These are phyloP conservation scores for Saturnispora silvae DNA, from an alignment of 805 yeast genomes.

Conservation along the genomic window DNA sequence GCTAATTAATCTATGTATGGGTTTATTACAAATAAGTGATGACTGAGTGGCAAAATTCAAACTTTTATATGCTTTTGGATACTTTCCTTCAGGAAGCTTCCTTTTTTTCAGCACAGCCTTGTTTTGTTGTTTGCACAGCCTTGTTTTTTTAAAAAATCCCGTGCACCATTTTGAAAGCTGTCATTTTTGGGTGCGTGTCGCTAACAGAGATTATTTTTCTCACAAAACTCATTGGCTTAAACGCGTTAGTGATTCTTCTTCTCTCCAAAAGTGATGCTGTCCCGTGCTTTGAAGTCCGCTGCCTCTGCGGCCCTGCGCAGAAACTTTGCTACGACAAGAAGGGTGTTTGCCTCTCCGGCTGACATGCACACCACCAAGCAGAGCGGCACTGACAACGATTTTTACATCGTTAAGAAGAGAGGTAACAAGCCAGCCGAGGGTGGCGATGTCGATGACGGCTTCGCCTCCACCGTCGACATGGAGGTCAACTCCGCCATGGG, in stretches of 20 bases:
- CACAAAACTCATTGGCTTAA: too few relatives aligned
- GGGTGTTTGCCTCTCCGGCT: conserved; percentile 9
- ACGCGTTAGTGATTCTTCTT: too few relatives aligned
- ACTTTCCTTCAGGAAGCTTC: too few relatives aligned
- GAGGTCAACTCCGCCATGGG: conserved; percentile 35
- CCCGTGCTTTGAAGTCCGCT: conserved; percentile 10
- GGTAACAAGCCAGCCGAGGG: conserved; percentile 21
- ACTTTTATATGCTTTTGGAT: too few relatives aligned
- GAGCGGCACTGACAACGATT: conserved; percentile 22
- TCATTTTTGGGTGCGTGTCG: too few relatives aligned
- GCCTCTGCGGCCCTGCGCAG: conserved; percentile 2
- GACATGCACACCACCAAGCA: conserved; percentile 17
- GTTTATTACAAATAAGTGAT: background rate
- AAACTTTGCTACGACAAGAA: conserved; percentile 6
- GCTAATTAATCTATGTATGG: conserved; percentile 4
- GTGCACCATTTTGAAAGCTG: too few relatives aligned
- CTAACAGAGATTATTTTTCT: too few relatives aligned
- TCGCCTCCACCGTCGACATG: conserved; percentile 19
- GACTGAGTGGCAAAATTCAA: too few relatives aligned
- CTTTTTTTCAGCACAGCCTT: too few relatives aligned
- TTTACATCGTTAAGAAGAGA: conserved; percentile 22
- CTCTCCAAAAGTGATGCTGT: conserved; percentile 12
- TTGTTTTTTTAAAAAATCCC: too few relatives aligned
- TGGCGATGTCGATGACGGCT: conserved; percentile 15
- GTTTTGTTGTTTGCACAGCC: too few relatives aligned